Evolutionary conservation across 306 rosid species (phyloP).

Genomic region (Fagus crenata): DNA sequence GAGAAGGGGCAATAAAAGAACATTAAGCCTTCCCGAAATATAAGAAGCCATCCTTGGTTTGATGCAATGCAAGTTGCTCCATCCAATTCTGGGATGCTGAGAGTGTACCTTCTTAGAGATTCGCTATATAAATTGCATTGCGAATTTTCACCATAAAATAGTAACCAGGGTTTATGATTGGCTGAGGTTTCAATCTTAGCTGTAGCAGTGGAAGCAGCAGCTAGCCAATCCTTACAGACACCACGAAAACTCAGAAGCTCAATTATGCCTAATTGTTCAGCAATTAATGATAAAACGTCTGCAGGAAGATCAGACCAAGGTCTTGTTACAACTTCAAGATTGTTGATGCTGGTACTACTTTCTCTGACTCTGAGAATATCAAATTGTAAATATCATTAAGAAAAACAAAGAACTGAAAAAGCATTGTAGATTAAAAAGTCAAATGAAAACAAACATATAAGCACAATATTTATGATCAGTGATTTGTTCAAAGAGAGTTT

Average conservation of each 20-base stretch:
- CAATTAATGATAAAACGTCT: slow-evolving; percentile 16
- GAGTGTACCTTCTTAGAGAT: not conserved
- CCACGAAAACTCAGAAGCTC: slow-evolving; percentile 26
- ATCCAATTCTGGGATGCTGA: slow-evolving; percentile 14
- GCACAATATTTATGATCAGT: too few species aligned
- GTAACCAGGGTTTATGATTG: slow-evolving; percentile 17
- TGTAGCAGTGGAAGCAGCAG: slow-evolving; percentile 14
- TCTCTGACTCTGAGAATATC: not conserved
- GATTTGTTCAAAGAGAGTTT: too few species aligned
- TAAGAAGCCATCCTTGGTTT: slow-evolving; percentile 33
- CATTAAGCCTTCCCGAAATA: slow-evolving; percentile 14
- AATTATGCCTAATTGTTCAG: slow-evolving; percentile 3
- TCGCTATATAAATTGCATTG: not conserved
- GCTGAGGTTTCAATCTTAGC: slow-evolving; percentile 18
- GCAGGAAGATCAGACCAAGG: slow-evolving; percentile 16
- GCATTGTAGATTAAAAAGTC: too few species aligned
- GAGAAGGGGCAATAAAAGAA: slow-evolving; percentile 35
- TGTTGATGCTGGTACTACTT: not conserved
- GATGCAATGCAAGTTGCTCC: slow-evolving; percentile 36
- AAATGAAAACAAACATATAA: too few species aligned
- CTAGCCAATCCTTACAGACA: slow-evolving; percentile 30
- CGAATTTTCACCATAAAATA: slow-evolving; percentile 12
- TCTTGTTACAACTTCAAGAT: not conserved
- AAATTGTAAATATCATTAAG: not conserved
- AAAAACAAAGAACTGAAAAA: too few species aligned